Evolutionary conservation across 371 early-diverging fungal species (phyloP).

Genomic region (Circinella minor): DNA sequence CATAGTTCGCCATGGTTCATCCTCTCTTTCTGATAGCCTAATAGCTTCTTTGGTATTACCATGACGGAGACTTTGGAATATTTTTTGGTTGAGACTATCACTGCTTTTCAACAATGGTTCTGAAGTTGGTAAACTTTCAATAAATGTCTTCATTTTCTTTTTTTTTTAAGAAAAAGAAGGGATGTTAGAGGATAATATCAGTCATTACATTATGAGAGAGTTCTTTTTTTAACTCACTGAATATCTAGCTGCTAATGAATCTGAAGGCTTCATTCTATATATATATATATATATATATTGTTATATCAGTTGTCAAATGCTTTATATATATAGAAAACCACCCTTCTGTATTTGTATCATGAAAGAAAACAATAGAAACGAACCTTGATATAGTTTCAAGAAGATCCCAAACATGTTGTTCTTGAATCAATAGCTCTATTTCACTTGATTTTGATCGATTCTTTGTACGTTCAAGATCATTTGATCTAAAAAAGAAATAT

Average conservation of each 20-base stretch:
- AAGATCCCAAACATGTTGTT: constrained; percentile 1
- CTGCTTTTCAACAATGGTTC: neutral
- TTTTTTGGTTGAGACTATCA: constrained; percentile 5
- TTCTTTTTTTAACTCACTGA: neutral
- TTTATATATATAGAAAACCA: neutral
- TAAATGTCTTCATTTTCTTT: constrained; percentile 10
- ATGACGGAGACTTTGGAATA: constrained; percentile 7
- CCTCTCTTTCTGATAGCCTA: neutral
- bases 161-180: neutral
- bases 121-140: neutral
- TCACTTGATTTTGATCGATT: constrained; percentile 3
- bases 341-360: neutral
- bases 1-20: constrained; percentile 12
- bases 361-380: neutral
- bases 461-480: constrained; percentile 7
- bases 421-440: neutral
- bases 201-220: neutral
- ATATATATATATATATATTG: too few relatives aligned
- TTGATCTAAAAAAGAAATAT: neutral
- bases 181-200: neutral
- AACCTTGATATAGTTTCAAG: neutral
- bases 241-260: neutral
- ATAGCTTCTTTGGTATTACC: constrained; percentile 8
- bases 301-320: neutral
- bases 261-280: neutral